Conservation (phyloP, 1,284 basidiomycete genomes). For the Quambalaria eucalypti region DNA sequence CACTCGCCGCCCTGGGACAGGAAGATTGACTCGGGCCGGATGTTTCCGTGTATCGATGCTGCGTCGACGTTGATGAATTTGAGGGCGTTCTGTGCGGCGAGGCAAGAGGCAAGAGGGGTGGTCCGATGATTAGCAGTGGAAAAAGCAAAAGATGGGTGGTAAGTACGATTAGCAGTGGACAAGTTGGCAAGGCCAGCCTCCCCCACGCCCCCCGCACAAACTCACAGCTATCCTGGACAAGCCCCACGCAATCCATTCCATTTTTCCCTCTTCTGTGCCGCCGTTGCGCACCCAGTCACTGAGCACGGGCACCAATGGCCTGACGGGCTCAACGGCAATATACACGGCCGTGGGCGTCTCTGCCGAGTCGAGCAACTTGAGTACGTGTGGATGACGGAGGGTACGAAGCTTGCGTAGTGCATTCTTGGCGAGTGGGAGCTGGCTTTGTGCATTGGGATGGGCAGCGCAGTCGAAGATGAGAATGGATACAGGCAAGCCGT, state of each 20-base stretch:
- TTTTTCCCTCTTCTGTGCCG: constrained; percentile 57
- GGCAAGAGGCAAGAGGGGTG: neutral
- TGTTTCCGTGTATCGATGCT: constrained; percentile 66
- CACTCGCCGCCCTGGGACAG: constrained; percentile 78
- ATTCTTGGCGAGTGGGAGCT: constrained; percentile 71
- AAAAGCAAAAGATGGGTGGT: no score
- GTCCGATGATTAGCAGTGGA: no score
- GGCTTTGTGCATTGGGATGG: constrained; percentile 17
- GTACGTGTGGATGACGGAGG: constrained; percentile 84
- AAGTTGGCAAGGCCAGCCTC: no score
- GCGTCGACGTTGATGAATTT: constrained; percentile 72
- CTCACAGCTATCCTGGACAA: constrained; percentile 76
- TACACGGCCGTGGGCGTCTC: constrained; percentile 79
- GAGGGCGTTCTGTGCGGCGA: constrained; percentile 62
- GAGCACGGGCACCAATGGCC: constrained; percentile 63
- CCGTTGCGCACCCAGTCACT: constrained; percentile 51
- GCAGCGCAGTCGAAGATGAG: constrained; percentile 34
- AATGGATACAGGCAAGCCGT: constrained; percentile 53
- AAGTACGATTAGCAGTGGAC: no score
- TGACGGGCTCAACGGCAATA: constrained; percentile 87
- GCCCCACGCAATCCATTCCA: constrained; percentile 91
- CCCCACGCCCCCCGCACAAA: constrained; percentile 16
- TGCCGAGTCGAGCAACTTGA: constrained; percentile 77
- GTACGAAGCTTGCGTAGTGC: constrained; percentile 81
- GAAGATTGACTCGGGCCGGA: constrained; percentile 72